Evolutionary conservation across 805 yeast species (phyloP).

Genomic region (Saturnispora diversa): DNA sequence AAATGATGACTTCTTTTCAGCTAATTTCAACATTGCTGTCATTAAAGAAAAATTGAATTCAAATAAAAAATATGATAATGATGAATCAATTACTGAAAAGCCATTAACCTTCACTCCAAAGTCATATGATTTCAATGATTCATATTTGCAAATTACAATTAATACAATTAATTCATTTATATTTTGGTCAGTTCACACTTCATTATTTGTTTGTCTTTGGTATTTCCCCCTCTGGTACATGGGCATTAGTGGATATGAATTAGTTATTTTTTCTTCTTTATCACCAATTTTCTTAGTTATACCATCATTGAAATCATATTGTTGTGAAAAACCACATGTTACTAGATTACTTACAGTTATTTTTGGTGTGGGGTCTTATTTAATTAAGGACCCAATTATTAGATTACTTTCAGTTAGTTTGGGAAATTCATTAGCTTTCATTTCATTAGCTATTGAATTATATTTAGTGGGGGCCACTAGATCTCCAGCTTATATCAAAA

Average conservation of each 20-base stretch:
- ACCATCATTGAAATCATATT: constrained; percentile 31
- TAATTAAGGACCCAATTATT: constrained; percentile 56
- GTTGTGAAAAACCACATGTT: constrained; percentile 41
- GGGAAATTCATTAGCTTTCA: constrained; percentile 56
- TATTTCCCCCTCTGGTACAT: constrained; percentile 96
- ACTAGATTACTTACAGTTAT: constrained; percentile 48
- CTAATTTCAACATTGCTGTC: constrained; percentile 19
- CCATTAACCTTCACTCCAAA: constrained; percentile 18
- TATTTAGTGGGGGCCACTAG: constrained; percentile 31
- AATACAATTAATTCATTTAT: constrained; percentile 59
- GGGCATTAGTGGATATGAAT: constrained; percentile 96
- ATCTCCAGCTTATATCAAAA: constrained; percentile 27
- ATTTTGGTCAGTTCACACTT: constrained; percentile 79
- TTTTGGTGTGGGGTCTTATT: constrained; percentile 70
- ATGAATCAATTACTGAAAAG: not conserved
- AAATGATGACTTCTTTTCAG: constrained; percentile 21
- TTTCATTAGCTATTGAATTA: constrained; percentile 52
- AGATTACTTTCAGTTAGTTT: constrained; percentile 58
- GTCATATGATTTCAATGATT: constrained; percentile 16
- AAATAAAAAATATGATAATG: not conserved
- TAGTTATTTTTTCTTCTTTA: constrained; percentile 47
- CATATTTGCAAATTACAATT: constrained; percentile 32
- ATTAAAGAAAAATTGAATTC: not conserved
- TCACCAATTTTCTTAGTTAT: constrained; percentile 37
- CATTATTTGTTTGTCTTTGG: constrained; percentile 85